Conservation (phyloP, 2,329 filamentous ascomycete genomes). For the Diaporthe amygdali region DNA sequence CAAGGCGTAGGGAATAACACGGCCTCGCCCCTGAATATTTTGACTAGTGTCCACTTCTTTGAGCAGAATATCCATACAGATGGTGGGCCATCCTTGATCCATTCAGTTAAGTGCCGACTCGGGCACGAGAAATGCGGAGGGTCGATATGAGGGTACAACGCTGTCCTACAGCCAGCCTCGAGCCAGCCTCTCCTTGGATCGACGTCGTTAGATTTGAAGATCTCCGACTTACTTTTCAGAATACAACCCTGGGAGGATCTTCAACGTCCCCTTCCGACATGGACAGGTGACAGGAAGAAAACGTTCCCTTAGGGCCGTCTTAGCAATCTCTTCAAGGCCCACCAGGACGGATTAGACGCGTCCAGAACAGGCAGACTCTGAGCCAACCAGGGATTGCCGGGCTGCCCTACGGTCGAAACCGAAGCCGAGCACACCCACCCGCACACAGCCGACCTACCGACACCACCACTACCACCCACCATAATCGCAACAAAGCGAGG, state of each 20-base stretch:
- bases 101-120: no score
- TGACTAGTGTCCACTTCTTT: neutral
- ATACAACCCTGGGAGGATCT: neutral
- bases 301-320: neutral
- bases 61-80: neutral
- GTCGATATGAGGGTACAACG: no score
- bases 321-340: neutral
- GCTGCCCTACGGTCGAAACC: neutral
- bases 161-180: neutral
- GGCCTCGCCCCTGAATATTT: neutral
- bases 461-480: neutral
- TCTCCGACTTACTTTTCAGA: neutral
- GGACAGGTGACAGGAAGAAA: neutral
- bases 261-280: neutral
- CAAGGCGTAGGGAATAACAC: neutral
- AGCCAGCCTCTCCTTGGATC: neutral
- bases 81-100: neutral
- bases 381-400: neutral
- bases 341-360: neutral
- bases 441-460: neutral
- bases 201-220: neutral
- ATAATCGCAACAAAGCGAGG: neutral
- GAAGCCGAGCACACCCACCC: conserved; percentile 9
- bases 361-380: no score
- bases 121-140: neutral